Percentiles rank a stretch among this genome's conserved stretches.
Conservation (phyloP, 208 protist genomes). For the Trypanosoma melophagium region DNA sequence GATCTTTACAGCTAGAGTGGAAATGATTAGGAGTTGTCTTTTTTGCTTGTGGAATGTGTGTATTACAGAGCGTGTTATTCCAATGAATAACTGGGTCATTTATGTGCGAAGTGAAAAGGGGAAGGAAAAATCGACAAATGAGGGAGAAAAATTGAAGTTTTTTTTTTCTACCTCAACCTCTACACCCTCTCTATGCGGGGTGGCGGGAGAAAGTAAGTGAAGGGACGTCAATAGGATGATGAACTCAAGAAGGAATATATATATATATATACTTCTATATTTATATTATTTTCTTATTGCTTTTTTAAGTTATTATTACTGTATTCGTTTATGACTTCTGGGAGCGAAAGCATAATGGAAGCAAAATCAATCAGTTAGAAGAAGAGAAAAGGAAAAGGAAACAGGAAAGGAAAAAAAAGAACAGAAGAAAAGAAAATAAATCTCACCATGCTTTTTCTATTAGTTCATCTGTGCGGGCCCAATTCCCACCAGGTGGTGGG, state of each 20-base stretch:
- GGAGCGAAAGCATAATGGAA: too few relatives aligned
- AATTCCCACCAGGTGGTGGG: not conserved
- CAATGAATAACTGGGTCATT: not conserved
- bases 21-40: not conserved
- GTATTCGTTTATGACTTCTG: too few relatives aligned
- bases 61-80: too few relatives aligned
- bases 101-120: not conserved
- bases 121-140: not conserved
- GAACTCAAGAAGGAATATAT: too few relatives aligned
- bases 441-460: not conserved
- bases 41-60: not conserved
- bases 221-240: too few relatives aligned
- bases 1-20: conserved; percentile 35
- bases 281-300: too few relatives aligned
- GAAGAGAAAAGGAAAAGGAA: conserved; percentile 1
- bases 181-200: too few relatives aligned
- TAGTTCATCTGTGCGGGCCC: not conserved
- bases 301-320: too few relatives aligned
- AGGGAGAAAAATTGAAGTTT: too few relatives aligned
- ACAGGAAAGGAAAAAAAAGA: not conserved
- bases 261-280: too few relatives aligned
- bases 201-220: too few relatives aligned
- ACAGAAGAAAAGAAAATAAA: not conserved
- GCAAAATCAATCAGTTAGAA: too few relatives aligned
- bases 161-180: not conserved